Evolutionary conservation across 2,329 filamentous ascomycete genomes (phyloP).

Genomic region (Trichoderma sp.): DNA sequence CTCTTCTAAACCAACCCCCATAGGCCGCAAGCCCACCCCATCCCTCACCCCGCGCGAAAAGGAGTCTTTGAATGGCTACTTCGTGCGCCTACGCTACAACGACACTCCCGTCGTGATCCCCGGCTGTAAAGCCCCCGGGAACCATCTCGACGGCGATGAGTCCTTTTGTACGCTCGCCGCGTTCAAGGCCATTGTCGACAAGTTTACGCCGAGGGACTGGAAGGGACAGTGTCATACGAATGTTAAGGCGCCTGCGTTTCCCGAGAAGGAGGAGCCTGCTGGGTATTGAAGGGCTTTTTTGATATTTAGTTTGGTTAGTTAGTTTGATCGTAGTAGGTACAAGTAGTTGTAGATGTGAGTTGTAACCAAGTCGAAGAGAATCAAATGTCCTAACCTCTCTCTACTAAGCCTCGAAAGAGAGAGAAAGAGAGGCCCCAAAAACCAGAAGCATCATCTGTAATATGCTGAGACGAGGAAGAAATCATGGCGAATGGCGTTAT

Average conservation of each 20-base stretch:
- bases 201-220: constrained; percentile 84
- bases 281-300: constrained; percentile 42
- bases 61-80: constrained; percentile 70
- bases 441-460: not conserved
- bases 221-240: constrained; percentile 53
- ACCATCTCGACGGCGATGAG: constrained; percentile 83
- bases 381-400: not conserved
- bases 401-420: not conserved
- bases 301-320: not conserved
- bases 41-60: constrained; percentile 60
- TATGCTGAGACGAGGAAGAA: not conserved
- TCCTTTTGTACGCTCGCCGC: constrained; percentile 89
- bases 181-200: constrained; percentile 91
- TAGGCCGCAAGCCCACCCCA: constrained; percentile 61
- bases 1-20: constrained; percentile 43
- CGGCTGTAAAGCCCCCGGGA: constrained; percentile 73
- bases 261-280: constrained; percentile 52
- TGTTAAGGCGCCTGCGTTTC: constrained; percentile 46
- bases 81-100: constrained; percentile 89
- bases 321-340: too few relatives aligned
- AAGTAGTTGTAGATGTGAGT: too few relatives aligned
- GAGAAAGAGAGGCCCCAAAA: not conserved
- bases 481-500: not conserved
- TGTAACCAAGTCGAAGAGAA: not conserved
- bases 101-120: constrained; percentile 80